Conservation (phyloP, 2,329 filamentous ascomycete species). For the Plectosphaerella sp. region DNA sequence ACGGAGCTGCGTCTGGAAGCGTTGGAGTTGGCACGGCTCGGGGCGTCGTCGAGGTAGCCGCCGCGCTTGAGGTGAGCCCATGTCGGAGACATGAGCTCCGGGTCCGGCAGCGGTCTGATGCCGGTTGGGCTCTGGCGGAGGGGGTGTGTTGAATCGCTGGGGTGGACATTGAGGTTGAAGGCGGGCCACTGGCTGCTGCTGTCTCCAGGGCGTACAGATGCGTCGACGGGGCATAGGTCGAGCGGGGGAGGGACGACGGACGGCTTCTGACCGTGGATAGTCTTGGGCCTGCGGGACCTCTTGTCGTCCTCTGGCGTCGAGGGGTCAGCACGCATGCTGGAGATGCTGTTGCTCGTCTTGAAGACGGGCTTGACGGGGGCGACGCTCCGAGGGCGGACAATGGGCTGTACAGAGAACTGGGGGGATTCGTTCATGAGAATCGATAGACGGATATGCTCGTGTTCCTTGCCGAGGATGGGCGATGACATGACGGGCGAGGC, state of each 20-base stretch:
- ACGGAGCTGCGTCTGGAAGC: neutral
- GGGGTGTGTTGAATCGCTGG: neutral
- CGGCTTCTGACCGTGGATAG: slow-evolving; percentile 3
- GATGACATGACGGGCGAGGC: slow-evolving; percentile 5
- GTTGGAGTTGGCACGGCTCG: neutral
- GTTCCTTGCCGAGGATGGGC: slow-evolving; percentile 2
- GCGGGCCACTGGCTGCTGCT: neutral
- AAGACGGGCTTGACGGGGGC: slow-evolving; percentile 11
- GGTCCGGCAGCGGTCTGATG: neutral
- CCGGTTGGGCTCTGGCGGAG: neutral
- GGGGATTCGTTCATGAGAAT: slow-evolving; percentile 4
- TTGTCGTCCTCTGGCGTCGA: slow-evolving; percentile 9
- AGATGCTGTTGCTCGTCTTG: slow-evolving; percentile 8
- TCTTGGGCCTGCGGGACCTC: neutral
- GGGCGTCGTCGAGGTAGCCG: neutral
- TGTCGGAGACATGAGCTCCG: neutral
- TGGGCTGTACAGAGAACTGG: neutral
- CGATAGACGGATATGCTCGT: slow-evolving; percentile 1
- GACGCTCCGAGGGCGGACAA: slow-evolving; percentile 11
- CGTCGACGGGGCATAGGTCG: slow-evolving; percentile 2
- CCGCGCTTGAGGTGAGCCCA: neutral
- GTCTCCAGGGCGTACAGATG: neutral
- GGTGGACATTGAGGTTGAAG: neutral
- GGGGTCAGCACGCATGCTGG: slow-evolving; percentile 10
- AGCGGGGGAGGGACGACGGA: slow-evolving; percentile 9